These are phyloP conservation scores for Dendrobium nobile DNA, from an alignment of 106 monocot genomes.

Conservation along the genomic window DNA sequence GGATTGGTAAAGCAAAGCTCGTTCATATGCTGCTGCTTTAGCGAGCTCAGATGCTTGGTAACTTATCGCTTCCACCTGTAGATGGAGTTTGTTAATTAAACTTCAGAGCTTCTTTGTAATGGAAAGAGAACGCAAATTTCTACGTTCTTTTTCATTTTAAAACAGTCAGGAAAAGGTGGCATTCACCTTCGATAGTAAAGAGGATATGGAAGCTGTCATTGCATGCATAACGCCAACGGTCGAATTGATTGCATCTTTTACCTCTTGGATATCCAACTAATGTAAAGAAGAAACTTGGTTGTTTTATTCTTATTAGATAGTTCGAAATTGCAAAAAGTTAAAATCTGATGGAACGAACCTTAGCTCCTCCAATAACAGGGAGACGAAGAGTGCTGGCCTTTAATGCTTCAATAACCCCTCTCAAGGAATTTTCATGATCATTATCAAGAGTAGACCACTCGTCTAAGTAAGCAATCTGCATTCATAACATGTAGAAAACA, in stretches of 20 bases:
- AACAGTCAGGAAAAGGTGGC: neutral
- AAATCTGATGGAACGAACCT: constrained; percentile 23
- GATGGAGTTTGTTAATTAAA: neutral
- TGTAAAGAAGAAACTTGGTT: neutral
- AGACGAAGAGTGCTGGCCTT: constrained; percentile 68
- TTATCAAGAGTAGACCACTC: constrained; percentile 45
- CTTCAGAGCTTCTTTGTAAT: neutral
- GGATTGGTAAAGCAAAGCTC: constrained; percentile 36
- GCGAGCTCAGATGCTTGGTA: constrained; percentile 36
- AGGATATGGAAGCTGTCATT: constrained; percentile 22
- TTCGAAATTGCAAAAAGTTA: neutral
- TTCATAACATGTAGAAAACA: neutral
- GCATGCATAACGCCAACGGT: constrained; percentile 32
- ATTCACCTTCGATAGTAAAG: constrained; percentile 23
- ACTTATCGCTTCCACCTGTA: constrained; percentile 38
- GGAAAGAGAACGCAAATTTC: neutral
- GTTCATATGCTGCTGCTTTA: constrained; percentile 31
- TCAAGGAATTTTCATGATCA: constrained; percentile 45
- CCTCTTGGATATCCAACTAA: constrained; percentile 21
- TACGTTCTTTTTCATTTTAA: neutral
- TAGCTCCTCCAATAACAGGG: constrained; percentile 49
- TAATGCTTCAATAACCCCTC: constrained; percentile 44
- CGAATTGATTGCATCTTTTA: constrained; percentile 31
- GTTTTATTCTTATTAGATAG: neutral
- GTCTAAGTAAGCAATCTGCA: constrained; percentile 52